Evolutionary conservation across 768 basidiomycete species (phyloP).

Genomic region (Hydnomerulius pinastri): DNA sequence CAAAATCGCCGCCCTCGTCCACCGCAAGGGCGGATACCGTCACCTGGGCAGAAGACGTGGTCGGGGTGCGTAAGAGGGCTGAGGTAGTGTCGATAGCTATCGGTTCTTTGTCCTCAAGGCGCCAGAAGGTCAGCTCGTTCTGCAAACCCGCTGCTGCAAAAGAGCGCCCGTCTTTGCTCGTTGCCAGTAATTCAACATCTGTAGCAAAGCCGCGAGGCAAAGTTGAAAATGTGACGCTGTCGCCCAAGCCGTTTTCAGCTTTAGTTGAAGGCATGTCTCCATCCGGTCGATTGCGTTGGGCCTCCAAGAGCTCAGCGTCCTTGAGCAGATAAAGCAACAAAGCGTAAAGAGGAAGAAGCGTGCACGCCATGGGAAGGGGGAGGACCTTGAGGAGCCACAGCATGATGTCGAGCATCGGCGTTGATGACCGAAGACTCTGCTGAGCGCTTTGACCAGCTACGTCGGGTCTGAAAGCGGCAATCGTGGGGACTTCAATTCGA

Average conservation of each 20-base stretch:
- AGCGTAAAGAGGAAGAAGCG: conserved; percentile 71
- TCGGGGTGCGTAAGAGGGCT: conserved; percentile 50
- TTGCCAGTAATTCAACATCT: conserved; percentile 80
- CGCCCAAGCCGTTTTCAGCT: conserved; percentile 35
- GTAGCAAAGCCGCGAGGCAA: conserved; percentile 80
- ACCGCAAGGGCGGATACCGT: conserved; percentile 64
- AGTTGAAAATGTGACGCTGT: conserved; percentile 58
- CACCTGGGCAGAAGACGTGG: conserved; percentile 47
- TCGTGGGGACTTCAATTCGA: conserved; percentile 76
- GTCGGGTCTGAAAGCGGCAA: conserved; percentile 62
- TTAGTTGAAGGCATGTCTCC: conserved; percentile 36
- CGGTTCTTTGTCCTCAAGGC: conserved; percentile 42
- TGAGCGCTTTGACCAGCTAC: conserved; percentile 25
- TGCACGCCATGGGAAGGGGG: conserved; percentile 78
- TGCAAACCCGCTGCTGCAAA: conserved; percentile 75
- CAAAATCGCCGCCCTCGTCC: conserved; percentile 57
- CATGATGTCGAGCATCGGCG: conserved; percentile 54
- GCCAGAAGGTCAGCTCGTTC: conserved; percentile 78
- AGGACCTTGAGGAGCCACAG: conserved; percentile 84
- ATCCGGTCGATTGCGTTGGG: conserved; percentile 67
- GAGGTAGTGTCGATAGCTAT: conserved; percentile 53
- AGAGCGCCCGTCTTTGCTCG: conserved; percentile 65
- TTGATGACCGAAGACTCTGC: conserved; percentile 45
- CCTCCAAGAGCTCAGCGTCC: conserved; percentile 87
- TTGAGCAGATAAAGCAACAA: conserved; percentile 86